Evolutionary conservation across 83 land plant species (phyloP).

Genomic region (Picea engelmannii): DNA sequence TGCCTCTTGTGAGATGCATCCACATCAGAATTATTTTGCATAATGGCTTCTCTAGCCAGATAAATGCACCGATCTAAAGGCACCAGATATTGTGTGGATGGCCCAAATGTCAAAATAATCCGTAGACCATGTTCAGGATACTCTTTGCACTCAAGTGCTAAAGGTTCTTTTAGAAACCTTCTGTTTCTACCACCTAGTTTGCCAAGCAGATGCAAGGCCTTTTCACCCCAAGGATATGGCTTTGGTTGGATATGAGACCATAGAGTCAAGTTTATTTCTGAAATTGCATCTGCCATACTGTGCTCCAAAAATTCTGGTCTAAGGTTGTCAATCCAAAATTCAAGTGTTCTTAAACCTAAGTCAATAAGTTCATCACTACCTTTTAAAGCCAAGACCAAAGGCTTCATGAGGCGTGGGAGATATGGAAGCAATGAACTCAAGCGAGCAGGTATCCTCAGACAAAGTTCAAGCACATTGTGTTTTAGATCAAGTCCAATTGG

Average conservation of each 20-base stretch:
- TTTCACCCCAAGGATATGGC: constrained; percentile 93
- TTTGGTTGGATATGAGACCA: constrained; percentile 97
- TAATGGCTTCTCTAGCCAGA: constrained; percentile 83
- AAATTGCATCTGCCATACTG: constrained; percentile 93
- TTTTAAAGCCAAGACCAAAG: constrained; percentile 86
- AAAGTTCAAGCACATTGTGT: constrained; percentile 89
- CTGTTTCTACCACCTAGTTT: constrained; percentile 95
- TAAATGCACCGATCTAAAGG: constrained; percentile 93
- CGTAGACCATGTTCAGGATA: constrained; percentile 98
- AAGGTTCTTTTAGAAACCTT: constrained; percentile 93
- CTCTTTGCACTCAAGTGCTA: constrained; percentile 95
- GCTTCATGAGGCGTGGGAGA: constrained; percentile 95
- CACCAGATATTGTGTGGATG: constrained; percentile 85
- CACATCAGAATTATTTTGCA: constrained; percentile 62
- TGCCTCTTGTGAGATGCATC: constrained; percentile 86
- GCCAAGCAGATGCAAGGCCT: constrained; percentile 88
- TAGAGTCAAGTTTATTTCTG: constrained; percentile 85
- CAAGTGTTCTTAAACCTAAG: constrained; percentile 89
- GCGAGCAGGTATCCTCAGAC: constrained; percentile 93
- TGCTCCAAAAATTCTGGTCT: constrained; percentile 99
- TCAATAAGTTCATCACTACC: constrained; percentile 92
- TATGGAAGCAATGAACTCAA: constrained; percentile 93
- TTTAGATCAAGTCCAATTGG: constrained; percentile 92
- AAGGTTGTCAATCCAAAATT: constrained; percentile 98
- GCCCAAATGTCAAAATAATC: constrained; percentile 92